Base-by-base conservation (phyloP, 176 grass and related monocot species). In the Carex parvula region DNA sequence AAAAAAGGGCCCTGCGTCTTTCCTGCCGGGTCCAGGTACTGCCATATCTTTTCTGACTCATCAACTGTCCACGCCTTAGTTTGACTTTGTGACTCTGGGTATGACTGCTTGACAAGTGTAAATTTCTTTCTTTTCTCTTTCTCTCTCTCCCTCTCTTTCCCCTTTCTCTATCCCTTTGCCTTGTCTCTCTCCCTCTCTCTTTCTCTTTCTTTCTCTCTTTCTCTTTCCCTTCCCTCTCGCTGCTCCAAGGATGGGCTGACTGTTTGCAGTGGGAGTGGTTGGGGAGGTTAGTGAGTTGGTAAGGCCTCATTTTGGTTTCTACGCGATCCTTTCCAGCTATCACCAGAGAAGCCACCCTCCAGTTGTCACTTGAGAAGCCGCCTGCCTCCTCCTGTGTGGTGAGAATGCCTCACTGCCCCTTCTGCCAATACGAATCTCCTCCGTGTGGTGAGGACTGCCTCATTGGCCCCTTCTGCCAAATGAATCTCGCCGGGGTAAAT, bases 1-100 rank as follows among this genome's bases (percentile, higher is more conserved):
- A 99, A 85, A 99, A 99, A 99, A 54, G 93, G 93, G 8, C 97
- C 93, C 90, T 99, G 97, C 61, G 85, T 84, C 94, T 99, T 99
- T 84, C 83, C 88, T 81, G 90, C 89, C 21, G 97, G 97, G 66
- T 99, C 97, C 80, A 87, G 64, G 65, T 99, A 99, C 81, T 89
- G 86, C 97, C 97, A 99, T 41, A 96, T 95, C 73, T 99, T 99
- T 78, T 96, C 90, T 33, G 91, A 93, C 61, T 95, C 97, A 44
- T 87, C 93, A 60, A 90, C 56, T 37, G 64, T 83, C 58, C 70
- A 55, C 26, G 14, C 62, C 62, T 66, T 66, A 16, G 61, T 69
- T 44, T 44, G 61, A 52, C 41, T 61, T 29, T 50, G 60, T 24
- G 10, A 44, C 20, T 54, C 30, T 83, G 41, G 17, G 37, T 50